Evolutionary conservation across 106 monocot genomes (phyloP).

Genomic region (Phalaenopsis equestris): DNA sequence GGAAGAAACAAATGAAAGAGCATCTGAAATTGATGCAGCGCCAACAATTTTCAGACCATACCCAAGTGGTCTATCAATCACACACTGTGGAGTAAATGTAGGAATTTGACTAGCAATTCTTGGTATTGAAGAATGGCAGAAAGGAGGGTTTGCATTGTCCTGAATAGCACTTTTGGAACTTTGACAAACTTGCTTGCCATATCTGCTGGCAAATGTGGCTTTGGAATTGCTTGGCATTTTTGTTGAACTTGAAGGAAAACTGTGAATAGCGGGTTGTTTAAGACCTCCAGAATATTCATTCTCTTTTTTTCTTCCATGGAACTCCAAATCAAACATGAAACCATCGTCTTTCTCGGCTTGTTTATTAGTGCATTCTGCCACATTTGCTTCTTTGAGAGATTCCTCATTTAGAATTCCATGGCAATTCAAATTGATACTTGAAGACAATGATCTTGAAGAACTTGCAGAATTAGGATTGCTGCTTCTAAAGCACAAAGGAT

Average conservation of each 20-base stretch:
- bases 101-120: conserved; percentile 9
- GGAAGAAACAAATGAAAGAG: conserved; percentile 19
- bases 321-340: neutral
- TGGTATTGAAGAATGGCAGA: neutral
- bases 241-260: neutral
- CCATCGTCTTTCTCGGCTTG: neutral
- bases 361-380: conserved; percentile 13
- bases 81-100: conserved; percentile 9
- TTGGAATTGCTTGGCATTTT: neutral
- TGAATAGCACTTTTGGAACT: neutral
- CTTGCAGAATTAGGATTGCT: conserved; percentile 20
- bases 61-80: neutral
- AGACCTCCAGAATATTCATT: neutral
- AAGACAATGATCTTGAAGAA: conserved; percentile 11
- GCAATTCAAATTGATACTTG: neutral
- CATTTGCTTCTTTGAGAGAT: neutral
- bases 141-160: conserved; percentile 9
- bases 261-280: neutral
- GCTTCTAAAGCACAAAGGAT: conserved; percentile 15
- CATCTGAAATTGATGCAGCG: conserved; percentile 15
- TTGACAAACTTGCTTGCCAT: conserved; percentile 9
- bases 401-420: neutral
- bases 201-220: neutral
- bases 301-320: neutral
- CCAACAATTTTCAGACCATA: neutral